A percentile compares a stretch with the other conserved stretches of the same genome.
phyloP scores from a whole-genome alignment of 2,329 filamentous ascomycete species.

The Acrocalymma vagum region DNA sequence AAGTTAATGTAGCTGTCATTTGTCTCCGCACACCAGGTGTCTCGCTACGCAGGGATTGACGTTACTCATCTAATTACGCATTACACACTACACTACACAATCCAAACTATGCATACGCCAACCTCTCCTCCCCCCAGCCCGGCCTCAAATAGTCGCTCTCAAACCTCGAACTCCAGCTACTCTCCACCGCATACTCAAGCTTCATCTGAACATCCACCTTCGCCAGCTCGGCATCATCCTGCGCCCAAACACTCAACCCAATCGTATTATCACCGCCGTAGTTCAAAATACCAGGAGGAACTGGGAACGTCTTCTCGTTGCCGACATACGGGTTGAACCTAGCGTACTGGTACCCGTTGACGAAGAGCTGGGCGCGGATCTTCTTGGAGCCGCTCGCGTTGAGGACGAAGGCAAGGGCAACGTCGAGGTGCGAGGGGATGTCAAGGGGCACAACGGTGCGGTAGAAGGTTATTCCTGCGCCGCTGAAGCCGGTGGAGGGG shows the following conservation, averaged over 20 bases:
- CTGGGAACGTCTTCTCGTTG: constrained; percentile 67
- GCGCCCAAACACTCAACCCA: constrained; percentile 67
- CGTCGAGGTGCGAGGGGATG: constrained; percentile 62
- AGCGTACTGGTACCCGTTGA: constrained; percentile 73
- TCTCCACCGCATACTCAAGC: constrained; percentile 63
- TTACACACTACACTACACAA: too few relatives aligned
- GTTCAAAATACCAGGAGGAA: constrained; percentile 67
- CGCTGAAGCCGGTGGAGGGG: constrained; percentile 53
- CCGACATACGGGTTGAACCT: constrained; percentile 68
- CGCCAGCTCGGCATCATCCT: constrained; percentile 61
- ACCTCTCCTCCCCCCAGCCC: constrained; percentile 54
- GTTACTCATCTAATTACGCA: too few relatives aligned
- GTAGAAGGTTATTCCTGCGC: constrained; percentile 65
- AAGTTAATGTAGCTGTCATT: too few relatives aligned
- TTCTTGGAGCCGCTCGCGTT: constrained; percentile 54
- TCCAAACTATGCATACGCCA: constrained; percentile 39
- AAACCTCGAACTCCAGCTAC: constrained; percentile 61
- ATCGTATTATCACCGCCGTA: constrained; percentile 67
- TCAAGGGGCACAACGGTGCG: constrained; percentile 61
- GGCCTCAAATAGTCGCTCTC: constrained; percentile 60
- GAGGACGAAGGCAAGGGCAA: constrained; percentile 65
- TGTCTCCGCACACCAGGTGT: too few relatives aligned
- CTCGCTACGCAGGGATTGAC: too few relatives aligned
- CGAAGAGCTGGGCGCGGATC: constrained; percentile 65
- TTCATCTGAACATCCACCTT: constrained; percentile 60